Evolutionary conservation across 106 monocot species (phyloP), one percentile per base, ranked within the genome.

Genomic region (Gastrodia elata): DNA sequence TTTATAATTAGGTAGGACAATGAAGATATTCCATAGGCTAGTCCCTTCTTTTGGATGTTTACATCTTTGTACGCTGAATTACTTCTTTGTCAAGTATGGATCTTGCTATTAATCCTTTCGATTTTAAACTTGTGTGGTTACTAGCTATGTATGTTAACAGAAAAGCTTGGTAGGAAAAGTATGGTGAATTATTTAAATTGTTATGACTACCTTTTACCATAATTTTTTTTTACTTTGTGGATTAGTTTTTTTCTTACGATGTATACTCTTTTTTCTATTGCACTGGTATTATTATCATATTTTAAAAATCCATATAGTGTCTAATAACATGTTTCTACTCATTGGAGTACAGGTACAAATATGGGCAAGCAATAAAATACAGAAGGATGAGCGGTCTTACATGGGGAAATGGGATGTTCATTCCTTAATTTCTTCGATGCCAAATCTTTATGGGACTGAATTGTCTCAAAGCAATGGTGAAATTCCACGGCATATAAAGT

Each of bases 281-380:
- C 25, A 6, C 16, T 40, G 24, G 35, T 40, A 38, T n/a, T 14
- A 67, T 40, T 69, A 10, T 40, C 10, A 9, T 69, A 1, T 35
- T 69, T 69, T 26, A 35, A n/a, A 69, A 69, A 69, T 22, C 40
- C 25, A n/a, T 28, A 8, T 32, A 61, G 11, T 61, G 16, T 69
- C 41, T 40, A 2, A 24, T 16, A 26, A 40, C 41, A 69, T 26
- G 42, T 37, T 48, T 38, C 64, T 46, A 39, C 16, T 74, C 58
- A 27, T 36, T 73, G 59, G 16, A 28, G 20, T 71, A 77, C 91
- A 99, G 98, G 88, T 99, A 49, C 77, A 93, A 64, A 89, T 99
- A 75, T 99, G 98, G 98, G 98, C 98, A 10, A 85, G 98, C 76
- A 99, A 94, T 77, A 91, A 80, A 70, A 91, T 99, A 68, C 82